Percentiles rank a stretch among this genome's conserved stretches.
These are phyloP conservation scores for Auricularia cornea DNA, from an alignment of 768 basidiomycete species.

Conservation along the genomic window DNA sequence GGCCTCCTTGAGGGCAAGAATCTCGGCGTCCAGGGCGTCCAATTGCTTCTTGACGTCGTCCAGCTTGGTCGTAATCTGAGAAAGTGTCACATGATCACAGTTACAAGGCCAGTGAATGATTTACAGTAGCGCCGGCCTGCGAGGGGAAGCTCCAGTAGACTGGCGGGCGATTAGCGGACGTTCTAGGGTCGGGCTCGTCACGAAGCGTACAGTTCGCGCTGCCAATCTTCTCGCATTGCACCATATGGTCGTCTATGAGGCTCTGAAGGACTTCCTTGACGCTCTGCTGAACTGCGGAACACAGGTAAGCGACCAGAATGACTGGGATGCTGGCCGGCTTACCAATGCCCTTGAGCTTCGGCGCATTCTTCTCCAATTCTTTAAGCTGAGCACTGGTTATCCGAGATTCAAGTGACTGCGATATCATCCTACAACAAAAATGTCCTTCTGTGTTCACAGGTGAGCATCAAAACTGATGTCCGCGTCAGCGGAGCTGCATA, in stretches of 20 bases:
- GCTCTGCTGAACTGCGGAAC: conserved; percentile 63
- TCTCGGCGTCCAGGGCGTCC: conserved; percentile 34
- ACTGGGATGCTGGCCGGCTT: conserved; percentile 9
- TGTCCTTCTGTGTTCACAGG: conserved; percentile 56
- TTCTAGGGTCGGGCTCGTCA: neutral
- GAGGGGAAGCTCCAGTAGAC: conserved; percentile 97
- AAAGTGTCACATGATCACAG: too few species aligned
- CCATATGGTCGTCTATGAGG: conserved; percentile 78
- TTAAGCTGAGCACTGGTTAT: conserved; percentile 58
- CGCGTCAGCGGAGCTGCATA: conserved; percentile 20
- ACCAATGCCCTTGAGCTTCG: conserved; percentile 91
- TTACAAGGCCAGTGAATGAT: too few species aligned
- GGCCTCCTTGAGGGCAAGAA: conserved; percentile 38
- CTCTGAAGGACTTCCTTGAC: conserved; percentile 89
- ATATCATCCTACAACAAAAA: conserved; percentile 48
- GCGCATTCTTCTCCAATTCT: conserved; percentile 83
- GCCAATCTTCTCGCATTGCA: conserved; percentile 87
- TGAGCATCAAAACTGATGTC: conserved; percentile 1
- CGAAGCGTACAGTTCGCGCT: conserved; percentile 75
- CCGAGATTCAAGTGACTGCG: too few species aligned
- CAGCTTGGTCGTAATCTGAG: conserved; percentile 51
- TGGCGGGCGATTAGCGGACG: conserved; percentile 19
- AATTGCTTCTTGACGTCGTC: conserved; percentile 41
- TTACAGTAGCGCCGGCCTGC: conserved; percentile 69
- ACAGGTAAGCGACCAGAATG: neutral